Percentiles rank a stretch among this genome's conserved stretches.
phyloP scores from a whole-genome alignment of 2,329 filamentous ascomycete genomes.

The Sclerotinia trifoliorum region DNA sequence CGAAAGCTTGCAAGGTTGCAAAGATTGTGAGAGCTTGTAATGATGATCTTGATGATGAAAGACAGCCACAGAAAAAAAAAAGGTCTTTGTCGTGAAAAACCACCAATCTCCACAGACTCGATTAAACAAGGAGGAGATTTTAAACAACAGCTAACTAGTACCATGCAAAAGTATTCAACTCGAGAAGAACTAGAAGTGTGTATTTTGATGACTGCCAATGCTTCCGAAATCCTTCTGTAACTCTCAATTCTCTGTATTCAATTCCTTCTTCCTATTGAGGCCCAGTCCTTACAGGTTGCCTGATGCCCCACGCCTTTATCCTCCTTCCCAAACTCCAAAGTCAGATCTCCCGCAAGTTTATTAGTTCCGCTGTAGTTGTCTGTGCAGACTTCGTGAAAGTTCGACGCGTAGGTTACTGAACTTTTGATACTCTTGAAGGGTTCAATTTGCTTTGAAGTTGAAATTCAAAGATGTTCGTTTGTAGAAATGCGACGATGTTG shows the following conservation, averaged over 20 bases:
- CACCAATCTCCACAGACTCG: slow-evolving; percentile 33
- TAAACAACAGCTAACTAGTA: slow-evolving; percentile 41
- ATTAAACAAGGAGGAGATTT: slow-evolving; percentile 33
- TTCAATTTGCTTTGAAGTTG: slow-evolving; percentile 10
- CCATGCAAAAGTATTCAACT: slow-evolving; percentile 42
- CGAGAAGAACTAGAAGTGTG: slow-evolving; percentile 41
- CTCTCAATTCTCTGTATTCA: slow-evolving; percentile 28
- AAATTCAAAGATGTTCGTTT: slow-evolving; percentile 1
- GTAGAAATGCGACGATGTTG: slow-evolving; percentile 12
- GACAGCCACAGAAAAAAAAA: slow-evolving; percentile 32
- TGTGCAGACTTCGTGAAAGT: neutral
- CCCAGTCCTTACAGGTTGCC: slow-evolving; percentile 30
- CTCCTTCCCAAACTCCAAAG: slow-evolving; percentile 28
- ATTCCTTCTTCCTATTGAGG: slow-evolving; percentile 25
- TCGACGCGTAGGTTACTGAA: neutral
- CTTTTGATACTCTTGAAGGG: neutral
- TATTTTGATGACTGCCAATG: slow-evolving; percentile 40
- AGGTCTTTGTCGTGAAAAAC: slow-evolving; percentile 34
- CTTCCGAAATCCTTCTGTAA: slow-evolving; percentile 30
- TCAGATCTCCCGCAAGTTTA: slow-evolving; percentile 14
- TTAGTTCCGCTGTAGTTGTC: neutral
- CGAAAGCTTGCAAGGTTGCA: slow-evolving; percentile 31
- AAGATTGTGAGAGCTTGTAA: slow-evolving; percentile 25
- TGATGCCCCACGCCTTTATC: slow-evolving; percentile 28
- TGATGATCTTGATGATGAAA: slow-evolving; percentile 28